Base-by-base conservation (phyloP, 2,329 filamentous ascomycete species). In the Microcyclospora tardicrescens region DNA sequence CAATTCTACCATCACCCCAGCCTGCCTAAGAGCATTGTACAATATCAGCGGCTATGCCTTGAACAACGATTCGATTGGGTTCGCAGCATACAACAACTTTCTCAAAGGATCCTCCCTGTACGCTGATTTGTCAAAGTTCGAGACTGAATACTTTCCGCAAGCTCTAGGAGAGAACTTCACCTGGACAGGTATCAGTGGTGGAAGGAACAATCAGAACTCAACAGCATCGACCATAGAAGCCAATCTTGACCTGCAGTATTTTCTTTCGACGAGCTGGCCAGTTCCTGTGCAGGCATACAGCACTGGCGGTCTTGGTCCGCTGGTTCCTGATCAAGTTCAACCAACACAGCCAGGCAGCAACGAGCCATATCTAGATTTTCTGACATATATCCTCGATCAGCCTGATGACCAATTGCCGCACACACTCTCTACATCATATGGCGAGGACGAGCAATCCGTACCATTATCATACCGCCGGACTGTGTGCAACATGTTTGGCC, bases 291-390 rank as follows among this genome's bases (percentile, higher is more conserved):
- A 62, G n/a, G 72, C 71, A 41, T 81, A 75, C 55, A 72, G 68
- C 32, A 76, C 72, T 2, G 73, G 64, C 16, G 77, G 77, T 12
- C 36, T 36, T 9, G 48, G 40, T 16, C 67, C 66, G 5, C 68
- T 68, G 43, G 55, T 65, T 10, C 65, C 72, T 1, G 67, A 73
- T 32, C 50, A 63, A 10, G 62, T 47, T 50, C 57, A 58, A 43
- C 51, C 64, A 29, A 45, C 48, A 24, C 44, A 40, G 2, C 67
- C 73, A 51, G 64, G 61, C 49, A 56, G 56, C 44, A 83, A 81
- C 54, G 79, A 84, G 60, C 77, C 77, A 0, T 81, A 79, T 54
- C 62, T 80, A 2, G 68, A 69, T 14, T 79, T 71, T 61, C 63
- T 79, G 6, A 66, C 70, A 36, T 73, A 73, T 57, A 52, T 81